Percentiles rank a stretch among this genome's conserved stretches.
Conservation (phyloP, 768 basidiomycete species). For the Collybia mongolica region DNA sequence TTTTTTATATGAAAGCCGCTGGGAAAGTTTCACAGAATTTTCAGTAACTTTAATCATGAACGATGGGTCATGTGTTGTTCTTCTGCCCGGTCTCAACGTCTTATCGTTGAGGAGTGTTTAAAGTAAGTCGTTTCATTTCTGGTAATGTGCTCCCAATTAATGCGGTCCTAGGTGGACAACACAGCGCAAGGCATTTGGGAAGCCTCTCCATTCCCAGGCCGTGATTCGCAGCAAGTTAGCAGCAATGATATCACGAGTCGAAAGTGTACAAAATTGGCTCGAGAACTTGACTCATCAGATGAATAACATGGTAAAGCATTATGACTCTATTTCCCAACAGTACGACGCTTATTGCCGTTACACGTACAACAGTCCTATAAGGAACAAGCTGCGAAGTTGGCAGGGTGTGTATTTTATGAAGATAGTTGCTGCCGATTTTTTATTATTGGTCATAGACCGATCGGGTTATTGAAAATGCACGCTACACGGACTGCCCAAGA, state of each 20-base stretch:
- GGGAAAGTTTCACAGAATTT: neutral
- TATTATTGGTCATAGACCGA: conserved; percentile 41
- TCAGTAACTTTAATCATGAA: conserved; percentile 91
- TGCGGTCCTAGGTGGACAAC: conserved; percentile 63
- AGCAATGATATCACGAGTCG: conserved; percentile 62
- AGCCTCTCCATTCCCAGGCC: conserved; percentile 78
- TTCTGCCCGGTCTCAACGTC: conserved; percentile 65
- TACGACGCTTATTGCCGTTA: neutral
- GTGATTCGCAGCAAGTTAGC: conserved; percentile 90
- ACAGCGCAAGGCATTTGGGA: conserved; percentile 90
- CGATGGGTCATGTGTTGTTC: conserved; percentile 89
- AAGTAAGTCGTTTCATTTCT: conserved; percentile 36
- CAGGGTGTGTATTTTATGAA: conserved; percentile 47
- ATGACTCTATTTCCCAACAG: neutral
- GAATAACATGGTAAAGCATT: conserved; percentile 58
- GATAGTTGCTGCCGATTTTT: neutral
- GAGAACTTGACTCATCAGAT: conserved; percentile 87
- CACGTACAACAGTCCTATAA: conserved; percentile 63
- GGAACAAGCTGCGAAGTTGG: conserved; percentile 71
- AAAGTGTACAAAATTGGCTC: conserved; percentile 78
- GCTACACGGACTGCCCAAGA: conserved; percentile 59
- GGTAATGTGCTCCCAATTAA: neutral
- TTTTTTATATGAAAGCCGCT: neutral
- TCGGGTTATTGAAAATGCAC: conserved; percentile 71
- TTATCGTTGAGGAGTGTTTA: conserved; percentile 47